phyloP scores from a whole-genome alignment of 306 rosid genomes.

The Quercus alba region DNA sequence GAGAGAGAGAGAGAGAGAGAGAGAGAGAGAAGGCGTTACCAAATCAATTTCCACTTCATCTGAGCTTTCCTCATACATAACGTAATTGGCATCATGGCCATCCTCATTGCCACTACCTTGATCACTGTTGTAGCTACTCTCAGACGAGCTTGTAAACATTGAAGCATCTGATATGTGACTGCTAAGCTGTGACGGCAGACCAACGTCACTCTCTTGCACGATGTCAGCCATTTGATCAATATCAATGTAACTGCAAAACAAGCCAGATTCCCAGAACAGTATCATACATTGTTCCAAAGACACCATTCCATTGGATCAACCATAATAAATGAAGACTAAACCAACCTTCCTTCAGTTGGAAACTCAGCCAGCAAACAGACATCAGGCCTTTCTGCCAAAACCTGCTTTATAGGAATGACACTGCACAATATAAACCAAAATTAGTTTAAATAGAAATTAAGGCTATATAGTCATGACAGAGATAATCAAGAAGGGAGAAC shows the following conservation, averaged over 20 bases:
- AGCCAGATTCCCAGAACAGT: slow-evolving; percentile 24
- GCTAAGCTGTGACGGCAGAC: slow-evolving; percentile 72
- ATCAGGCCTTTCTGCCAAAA: slow-evolving; percentile 77
- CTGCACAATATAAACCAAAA: slow-evolving; percentile 50
- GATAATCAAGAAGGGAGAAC: not conserved
- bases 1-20: not conserved
- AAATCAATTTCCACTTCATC: slow-evolving; percentile 71
- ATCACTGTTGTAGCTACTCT: slow-evolving; percentile 87
- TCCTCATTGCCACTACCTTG: slow-evolving; percentile 98
- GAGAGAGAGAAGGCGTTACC: slow-evolving; percentile 34
- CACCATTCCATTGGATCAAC: not conserved
- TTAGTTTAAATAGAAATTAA: not conserved
- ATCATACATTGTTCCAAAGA: slow-evolving; percentile 8
- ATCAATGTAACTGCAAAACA: slow-evolving; percentile 70
- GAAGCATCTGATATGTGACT: slow-evolving; percentile 69
- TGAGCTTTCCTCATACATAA: slow-evolving; percentile 76
- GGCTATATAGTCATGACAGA: not conserved
- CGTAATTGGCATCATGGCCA: slow-evolving; percentile 56
- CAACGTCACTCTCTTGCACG: slow-evolving; percentile 63
- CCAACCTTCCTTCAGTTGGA: slow-evolving; percentile 94
- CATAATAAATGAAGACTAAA: slow-evolving; percentile 18
- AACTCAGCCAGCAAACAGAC: slow-evolving; percentile 78
- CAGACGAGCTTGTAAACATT: slow-evolving; percentile 75
- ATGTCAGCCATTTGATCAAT: slow-evolving; percentile 59
- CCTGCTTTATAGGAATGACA: slow-evolving; percentile 61